Evolutionary conservation across 2,329 filamentous ascomycete species (phyloP), one percentile per base, ranked within the genome.

Genomic region (Exophiala dermatitidis): DNA sequence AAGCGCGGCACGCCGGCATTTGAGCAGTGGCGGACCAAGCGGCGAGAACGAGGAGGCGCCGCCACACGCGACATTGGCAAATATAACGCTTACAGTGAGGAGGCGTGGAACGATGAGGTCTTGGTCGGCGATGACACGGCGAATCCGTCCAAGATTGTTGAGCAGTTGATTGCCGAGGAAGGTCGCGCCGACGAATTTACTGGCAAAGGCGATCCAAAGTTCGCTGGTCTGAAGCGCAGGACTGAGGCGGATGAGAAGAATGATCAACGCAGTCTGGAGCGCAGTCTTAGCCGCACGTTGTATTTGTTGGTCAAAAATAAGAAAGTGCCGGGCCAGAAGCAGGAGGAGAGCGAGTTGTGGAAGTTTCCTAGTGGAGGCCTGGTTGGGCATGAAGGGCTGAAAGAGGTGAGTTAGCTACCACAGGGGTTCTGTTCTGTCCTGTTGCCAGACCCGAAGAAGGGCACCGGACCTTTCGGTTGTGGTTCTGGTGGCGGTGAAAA

Each of bases 21-120:
- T 61, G 76, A 89, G 47, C 90, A 96, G 73, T 97, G 90, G 88
- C 88, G 90, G 69, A 79, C 88, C 67, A 94, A 95, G 73, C 80
- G 88, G 59, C 77, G 78, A 63, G 85, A 88, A 68, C 85, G 91
- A 48, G 69, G 76, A 53, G 79, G 83, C 64, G 85, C 87, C 5
- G 80, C 89, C 4, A 85, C 88, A 44, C 83, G 88, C 67, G 91
- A 97, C 70, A 82, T 96, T 60, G 91, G 91, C 54, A 76, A 81
- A 48, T 96, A 95, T 76, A 83, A 85, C 64, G 85, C 86, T 42
- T 86, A 85, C 67, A 77, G 77, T 58, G 78, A 80, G 64, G 81
- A 83, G 58, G 85, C 83, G 3, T 98, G 93, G 93, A 89, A 95
- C 67, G 93, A 98, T 69, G 93, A 97, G 74, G 71, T 94, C 50